Base-by-base conservation (phyloP, 306 rosid genomes). In the Vicia villosa region DNA sequence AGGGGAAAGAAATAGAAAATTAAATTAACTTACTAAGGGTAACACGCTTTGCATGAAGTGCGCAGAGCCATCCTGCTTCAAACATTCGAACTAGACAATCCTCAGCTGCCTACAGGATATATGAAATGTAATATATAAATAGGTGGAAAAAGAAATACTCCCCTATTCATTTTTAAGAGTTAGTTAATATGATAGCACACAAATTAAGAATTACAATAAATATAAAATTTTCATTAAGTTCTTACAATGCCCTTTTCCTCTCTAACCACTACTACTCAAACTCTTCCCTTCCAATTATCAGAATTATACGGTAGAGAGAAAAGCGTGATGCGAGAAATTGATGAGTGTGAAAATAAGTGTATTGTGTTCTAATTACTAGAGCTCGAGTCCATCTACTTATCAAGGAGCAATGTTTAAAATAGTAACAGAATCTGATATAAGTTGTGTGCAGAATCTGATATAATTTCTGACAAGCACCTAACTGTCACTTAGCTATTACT, bases 1-100 rank as follows among this genome's bases (percentile, higher is more conserved):
- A 52, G 42, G 56, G 65, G 26, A 65, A 52, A 61, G 10, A 11
- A 32, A 4, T 11, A 17, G 19, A 61, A 38, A 63, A 63, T 12
- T 12, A 13, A 20, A 41, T 63, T 56, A 66, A 83, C 99, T 90
- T 88, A 94, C 99, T 94, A 43, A 91, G 91, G 58, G 97, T 91
- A 36, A 94, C 87, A 59, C 96, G 96, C 75, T 58, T 88, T 17
- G 97, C 99, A 76, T 91, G 99, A 82, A 94, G 83, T 28, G 99
- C 86, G 74, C 99, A 91, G 21, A 91, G 89, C 92, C 86, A 87
- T 69, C 91, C 82, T 68, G 80, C 89, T 82, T 91, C 88, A 86
- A 94, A 94, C 70, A 94, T 57, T 54, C 74, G 80, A 71, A 91
- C 85, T 46, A 94, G 68, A 80, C 61, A 74, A 30, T 86, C 91